A percentile compares a stretch with the other conserved stretches of the same genome.
phyloP scores from a whole-genome alignment of 148 eudicot species.

The Amaranthus palmeri region DNA sequence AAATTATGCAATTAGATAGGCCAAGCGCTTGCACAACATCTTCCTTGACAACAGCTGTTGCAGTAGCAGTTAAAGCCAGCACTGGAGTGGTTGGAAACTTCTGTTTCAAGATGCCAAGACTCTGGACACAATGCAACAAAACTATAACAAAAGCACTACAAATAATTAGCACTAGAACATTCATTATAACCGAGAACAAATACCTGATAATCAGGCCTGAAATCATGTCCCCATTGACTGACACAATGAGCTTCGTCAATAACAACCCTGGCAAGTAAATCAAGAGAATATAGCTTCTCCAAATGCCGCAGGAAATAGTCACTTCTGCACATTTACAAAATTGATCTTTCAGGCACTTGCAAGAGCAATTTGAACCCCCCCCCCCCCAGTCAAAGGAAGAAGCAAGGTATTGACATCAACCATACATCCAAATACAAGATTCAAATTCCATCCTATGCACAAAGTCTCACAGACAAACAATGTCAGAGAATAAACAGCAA shows the following conservation, averaged over 20 bases:
- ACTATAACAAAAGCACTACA: neutral
- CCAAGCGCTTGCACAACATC: constrained; percentile 99
- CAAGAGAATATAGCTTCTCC: constrained; percentile 70
- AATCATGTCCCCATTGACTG: constrained; percentile 99
- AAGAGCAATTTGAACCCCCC: neutral
- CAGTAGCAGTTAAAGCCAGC: constrained; percentile 96
- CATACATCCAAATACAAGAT: no score
- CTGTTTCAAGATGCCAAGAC: constrained; percentile 91
- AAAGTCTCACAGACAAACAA: no score
- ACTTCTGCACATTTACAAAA: constrained; percentile 56
- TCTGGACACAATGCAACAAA: constrained; percentile 39
- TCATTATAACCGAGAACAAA: constrained; percentile 4
- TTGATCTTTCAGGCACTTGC: constrained; percentile 14
- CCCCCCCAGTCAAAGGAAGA: no score
- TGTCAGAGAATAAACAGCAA: no score
- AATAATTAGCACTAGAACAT: constrained; percentile 11
- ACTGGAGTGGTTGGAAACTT: constrained; percentile 85
- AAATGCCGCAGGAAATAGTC: constrained; percentile 73
- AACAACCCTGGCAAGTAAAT: constrained; percentile 76
- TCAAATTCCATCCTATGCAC: no score
- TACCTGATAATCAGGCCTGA: constrained; percentile 99
- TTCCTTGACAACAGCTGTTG: constrained; percentile 93
- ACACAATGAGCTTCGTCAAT: constrained; percentile 99
- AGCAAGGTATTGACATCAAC: no score
- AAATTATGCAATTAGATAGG: constrained; percentile 81